phyloP scores from a whole-genome alignment of 352 stramenopile genomes.

The Globisporangium carolinianum region DNA sequence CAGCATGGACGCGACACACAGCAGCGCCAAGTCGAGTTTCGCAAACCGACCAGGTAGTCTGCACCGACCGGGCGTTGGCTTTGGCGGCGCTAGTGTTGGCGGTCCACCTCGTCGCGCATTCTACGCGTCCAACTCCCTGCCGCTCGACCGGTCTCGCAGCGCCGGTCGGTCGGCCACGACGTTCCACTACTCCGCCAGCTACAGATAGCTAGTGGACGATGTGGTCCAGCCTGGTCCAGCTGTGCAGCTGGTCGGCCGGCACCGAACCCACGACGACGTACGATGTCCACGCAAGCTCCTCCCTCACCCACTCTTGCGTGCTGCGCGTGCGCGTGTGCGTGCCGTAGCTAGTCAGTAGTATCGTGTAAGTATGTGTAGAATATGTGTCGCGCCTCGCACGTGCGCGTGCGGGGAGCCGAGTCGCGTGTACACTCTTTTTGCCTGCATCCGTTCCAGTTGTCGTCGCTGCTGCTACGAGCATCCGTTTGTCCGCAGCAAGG shows the following conservation, averaged over 20 bases:
- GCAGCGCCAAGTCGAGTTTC: conserved; percentile 26
- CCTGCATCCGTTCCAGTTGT: too few species aligned
- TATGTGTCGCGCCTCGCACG: not conserved
- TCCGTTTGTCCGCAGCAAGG: too few species aligned
- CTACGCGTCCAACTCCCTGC: conserved; percentile 42
- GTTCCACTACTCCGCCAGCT: conserved; percentile 20
- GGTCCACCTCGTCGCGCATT: conserved; percentile 26
- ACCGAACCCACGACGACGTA: not conserved
- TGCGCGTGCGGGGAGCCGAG: not conserved
- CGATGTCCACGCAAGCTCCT: not conserved
- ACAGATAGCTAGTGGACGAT: conserved; percentile 9
- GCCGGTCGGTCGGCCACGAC: conserved; percentile 26
- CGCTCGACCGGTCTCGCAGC: conserved; percentile 46
- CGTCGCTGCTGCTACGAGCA: too few species aligned
- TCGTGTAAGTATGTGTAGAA: not conserved
- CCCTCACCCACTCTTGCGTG: not conserved
- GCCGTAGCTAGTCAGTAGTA: not conserved
- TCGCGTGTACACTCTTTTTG: not conserved
- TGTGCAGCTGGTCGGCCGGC: not conserved
- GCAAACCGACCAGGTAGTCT: conserved; percentile 18
- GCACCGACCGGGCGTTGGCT: conserved; percentile 10
- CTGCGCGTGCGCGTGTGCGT: too few species aligned
- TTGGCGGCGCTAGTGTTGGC: not conserved
- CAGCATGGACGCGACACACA: conserved; percentile 54
- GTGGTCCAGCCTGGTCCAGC: not conserved